Percentiles rank a stretch among this genome's conserved stretches.
These are phyloP conservation scores for Penicillium steckii DNA, from an alignment of 495 filamentous ascomycete genomes.

Conservation along the genomic window DNA sequence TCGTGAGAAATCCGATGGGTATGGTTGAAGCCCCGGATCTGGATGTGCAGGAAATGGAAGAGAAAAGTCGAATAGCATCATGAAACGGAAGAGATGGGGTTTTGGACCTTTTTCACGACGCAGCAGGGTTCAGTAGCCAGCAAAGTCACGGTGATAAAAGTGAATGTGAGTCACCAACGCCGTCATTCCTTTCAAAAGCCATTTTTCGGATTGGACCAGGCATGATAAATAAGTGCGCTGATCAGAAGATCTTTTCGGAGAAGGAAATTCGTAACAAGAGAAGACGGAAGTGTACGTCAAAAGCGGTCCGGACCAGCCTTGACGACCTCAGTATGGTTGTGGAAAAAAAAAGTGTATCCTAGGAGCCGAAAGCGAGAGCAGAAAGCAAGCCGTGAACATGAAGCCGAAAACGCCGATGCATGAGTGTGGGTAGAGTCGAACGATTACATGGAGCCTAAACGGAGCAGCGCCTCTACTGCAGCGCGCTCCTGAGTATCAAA, in stretches of 20 bases:
- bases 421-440: conserved; percentile 21
- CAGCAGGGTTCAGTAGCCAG: conserved; percentile 1
- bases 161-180: not conserved
- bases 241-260: conserved; percentile 8
- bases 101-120: not conserved
- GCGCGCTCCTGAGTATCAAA: conserved; percentile 64
- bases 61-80: not conserved
- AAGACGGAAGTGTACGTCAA: conserved; percentile 14
- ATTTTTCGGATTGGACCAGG: not conserved
- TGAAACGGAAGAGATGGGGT: not conserved
- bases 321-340: conserved; percentile 25
- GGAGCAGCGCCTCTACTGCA: conserved; percentile 79
- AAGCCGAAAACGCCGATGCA: conserved; percentile 28
- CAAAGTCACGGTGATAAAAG: not conserved
- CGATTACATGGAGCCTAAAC: conserved; percentile 82
- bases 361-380: conserved; percentile 4
- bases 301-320: conserved; percentile 30
- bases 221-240: not conserved
- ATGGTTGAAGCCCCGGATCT: conserved; percentile 1
- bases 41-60: not conserved
- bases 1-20: not conserved
- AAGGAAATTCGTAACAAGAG: conserved; percentile 15
- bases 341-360: conserved; percentile 10
- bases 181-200: not conserved
- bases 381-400: conserved; percentile 8